Conservation (phyloP, 2,329 filamentous ascomycete species). For the Colletotrichum sp. region DNA sequence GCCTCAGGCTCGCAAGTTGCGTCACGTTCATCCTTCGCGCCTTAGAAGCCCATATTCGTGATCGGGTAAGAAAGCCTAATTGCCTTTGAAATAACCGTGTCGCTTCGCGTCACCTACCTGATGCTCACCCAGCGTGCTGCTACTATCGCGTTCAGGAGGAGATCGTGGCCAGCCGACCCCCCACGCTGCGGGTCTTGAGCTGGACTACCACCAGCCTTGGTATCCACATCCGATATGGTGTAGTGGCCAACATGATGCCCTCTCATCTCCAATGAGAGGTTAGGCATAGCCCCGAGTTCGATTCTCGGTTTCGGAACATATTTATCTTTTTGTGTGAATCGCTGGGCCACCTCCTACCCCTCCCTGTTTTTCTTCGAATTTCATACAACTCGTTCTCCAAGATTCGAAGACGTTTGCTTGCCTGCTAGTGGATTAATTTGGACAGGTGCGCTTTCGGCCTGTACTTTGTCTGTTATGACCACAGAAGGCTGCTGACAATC, state of each 20-base stretch:
- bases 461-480: background rate
- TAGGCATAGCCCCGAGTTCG: constrained; percentile 15
- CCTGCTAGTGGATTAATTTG: background rate
- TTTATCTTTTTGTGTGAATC: background rate
- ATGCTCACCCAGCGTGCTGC: background rate
- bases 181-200: background rate
- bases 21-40: background rate
- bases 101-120: background rate
- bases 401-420: background rate
- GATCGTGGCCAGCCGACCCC: background rate
- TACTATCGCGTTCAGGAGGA: background rate
- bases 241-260: constrained; percentile 17
- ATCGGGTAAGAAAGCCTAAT: background rate
- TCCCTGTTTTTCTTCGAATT: background rate
- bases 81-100: background rate
- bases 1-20: background rate
- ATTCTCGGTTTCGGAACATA: constrained; percentile 11
- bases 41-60: background rate
- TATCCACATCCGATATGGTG: constrained; percentile 10
- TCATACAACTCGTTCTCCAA: background rate
- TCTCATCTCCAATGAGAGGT: background rate
- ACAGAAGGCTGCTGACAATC: background rate
- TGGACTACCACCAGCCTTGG: rapidly evolving
- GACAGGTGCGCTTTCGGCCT: background rate
- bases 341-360: no score